Evolutionary conservation across 352 stramenopile genomes (phyloP).

Genomic region (Phytophthora constricta): DNA sequence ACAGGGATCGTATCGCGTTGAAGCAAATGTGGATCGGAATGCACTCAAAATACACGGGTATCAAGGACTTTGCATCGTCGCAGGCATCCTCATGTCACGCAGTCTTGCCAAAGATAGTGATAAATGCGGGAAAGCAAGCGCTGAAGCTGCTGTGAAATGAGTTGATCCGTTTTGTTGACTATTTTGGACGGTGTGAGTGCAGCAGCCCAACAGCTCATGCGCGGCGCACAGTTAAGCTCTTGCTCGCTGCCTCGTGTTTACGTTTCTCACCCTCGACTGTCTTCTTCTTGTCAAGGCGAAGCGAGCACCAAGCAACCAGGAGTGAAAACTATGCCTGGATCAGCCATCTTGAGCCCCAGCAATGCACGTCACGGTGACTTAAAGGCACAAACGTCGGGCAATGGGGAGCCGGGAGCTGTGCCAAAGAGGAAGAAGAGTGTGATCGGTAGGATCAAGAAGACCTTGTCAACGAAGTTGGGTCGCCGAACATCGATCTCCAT

Average conservation of each 20-base stretch:
- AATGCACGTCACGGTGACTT: slow-evolving; percentile 8
- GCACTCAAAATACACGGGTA: not conserved
- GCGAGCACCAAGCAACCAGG: no score
- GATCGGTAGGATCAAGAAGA: slow-evolving; percentile 77
- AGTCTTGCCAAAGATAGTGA: no score
- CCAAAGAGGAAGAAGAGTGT: slow-evolving; percentile 68
- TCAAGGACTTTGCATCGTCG: slow-evolving; percentile 3
- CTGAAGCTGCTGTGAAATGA: no score
- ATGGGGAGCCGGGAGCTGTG: not conserved
- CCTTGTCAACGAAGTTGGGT: slow-evolving; percentile 56
- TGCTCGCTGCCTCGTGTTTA: slow-evolving; percentile 7
- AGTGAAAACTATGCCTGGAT: slow-evolving; percentile 22
- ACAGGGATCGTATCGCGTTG: not conserved
- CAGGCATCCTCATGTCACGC: no score
- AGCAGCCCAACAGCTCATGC: not conserved
- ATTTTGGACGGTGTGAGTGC: slow-evolving; percentile 19
- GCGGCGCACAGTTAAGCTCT: slow-evolving; percentile 8
- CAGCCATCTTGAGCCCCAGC: slow-evolving; percentile 42
- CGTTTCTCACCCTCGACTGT: no score
- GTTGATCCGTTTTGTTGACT: slow-evolving; percentile 12
- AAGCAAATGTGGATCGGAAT: not conserved
- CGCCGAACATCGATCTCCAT: slow-evolving; percentile 43
- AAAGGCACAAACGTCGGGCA: not conserved
- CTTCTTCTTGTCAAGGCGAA: no score
- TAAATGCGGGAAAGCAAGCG: no score